Base-by-base conservation (phyloP, 129 eudicot genomes). In the Silybum marianum region DNA sequence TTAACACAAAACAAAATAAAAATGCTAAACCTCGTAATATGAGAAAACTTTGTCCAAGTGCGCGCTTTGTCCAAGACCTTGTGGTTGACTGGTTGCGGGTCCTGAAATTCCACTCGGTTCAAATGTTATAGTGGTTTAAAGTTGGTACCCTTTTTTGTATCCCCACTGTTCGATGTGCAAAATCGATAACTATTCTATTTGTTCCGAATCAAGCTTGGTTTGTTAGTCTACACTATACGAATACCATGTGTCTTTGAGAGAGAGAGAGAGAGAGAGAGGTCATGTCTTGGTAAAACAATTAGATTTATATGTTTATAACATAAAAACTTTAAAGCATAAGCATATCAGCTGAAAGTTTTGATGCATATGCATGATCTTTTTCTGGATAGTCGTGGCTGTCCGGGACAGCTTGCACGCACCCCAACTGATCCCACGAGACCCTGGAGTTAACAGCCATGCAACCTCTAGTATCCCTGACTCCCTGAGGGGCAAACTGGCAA, bases 281-380 rank as follows among this genome's bases (percentile, higher is more conserved):
- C n/a, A 48, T 48, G 7, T 48, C 60, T 13, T 48, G 19, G 19
- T 7, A 48, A 48, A 48, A 48, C 60, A 48, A 3, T 14, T 48
- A 14, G 60, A 48, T 48, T 48, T 48, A 14, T 48, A 48, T 48
- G 14, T 3, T 48, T 12, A 46, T 54, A 74, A 44, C 54, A 69
- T 2, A 19, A 76, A 40, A 77, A 24, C 60, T 26, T 25, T 38
- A 58, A 54, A 54, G 5, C 82, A 83, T 54, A 70, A 23, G 60
- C 78, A 58, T 36, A 25, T 71, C 28, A 67, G 39, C 84, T 39
- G 62, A 63, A 62, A 72, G 1, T 22, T 24, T 13, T 25, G 30
- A 63, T 62, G 46, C 62, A 16, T 72, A 39, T 62, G 69, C 78
- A 62, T 18, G 10, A 60, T n/a, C 72, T 13, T 48, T 48, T 48